Conservation (phyloP, 2,329 filamentous ascomycete genomes). For the Talaromyces sp. region DNA sequence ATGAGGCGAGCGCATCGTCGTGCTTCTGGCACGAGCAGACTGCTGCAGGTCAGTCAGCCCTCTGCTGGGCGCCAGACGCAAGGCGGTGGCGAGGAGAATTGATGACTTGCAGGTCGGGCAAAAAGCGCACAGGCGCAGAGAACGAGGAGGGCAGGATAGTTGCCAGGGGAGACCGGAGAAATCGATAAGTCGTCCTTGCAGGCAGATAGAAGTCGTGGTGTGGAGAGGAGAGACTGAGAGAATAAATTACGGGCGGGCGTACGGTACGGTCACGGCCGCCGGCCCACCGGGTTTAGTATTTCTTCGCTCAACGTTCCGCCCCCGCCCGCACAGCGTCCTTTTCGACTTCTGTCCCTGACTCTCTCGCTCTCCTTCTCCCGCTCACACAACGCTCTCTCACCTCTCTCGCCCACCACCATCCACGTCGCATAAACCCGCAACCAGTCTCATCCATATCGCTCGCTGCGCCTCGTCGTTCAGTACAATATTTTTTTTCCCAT, state of each 20-base stretch:
- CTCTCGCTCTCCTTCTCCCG: not conserved
- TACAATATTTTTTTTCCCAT: not conserved
- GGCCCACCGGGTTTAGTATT: not conserved
- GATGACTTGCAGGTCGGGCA: conserved; percentile 5
- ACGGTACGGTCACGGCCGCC: not conserved
- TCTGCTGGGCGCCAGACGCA: conserved; percentile 1
- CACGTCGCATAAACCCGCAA: conserved; percentile 8
- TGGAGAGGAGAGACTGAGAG: not conserved
- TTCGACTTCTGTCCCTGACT: conserved; percentile 1
- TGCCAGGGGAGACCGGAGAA: conserved; percentile 12
- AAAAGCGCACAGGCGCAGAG: not conserved
- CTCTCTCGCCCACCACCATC: conserved; percentile 4
- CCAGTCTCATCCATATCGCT: conserved; percentile 3
- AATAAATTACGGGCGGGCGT: not conserved
- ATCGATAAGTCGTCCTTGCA: conserved; percentile 9
- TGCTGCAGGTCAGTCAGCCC: not conserved
- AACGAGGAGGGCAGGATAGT: conserved; percentile 11
- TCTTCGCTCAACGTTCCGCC: conserved; percentile 3
- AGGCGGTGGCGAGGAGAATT: conserved; percentile 6
- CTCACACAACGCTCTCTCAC: not conserved
- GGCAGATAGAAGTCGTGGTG: not conserved
- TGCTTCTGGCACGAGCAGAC: not conserved
- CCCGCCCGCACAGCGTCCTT: not conserved
- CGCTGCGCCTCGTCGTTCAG: not conserved
- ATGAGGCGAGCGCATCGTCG: not conserved